Percentiles rank a stretch among this genome's conserved stretches.
These are phyloP conservation scores for Hymenoscyphus salicellus DNA, from an alignment of 2,329 filamentous ascomycete species.

Conservation along the genomic window DNA sequence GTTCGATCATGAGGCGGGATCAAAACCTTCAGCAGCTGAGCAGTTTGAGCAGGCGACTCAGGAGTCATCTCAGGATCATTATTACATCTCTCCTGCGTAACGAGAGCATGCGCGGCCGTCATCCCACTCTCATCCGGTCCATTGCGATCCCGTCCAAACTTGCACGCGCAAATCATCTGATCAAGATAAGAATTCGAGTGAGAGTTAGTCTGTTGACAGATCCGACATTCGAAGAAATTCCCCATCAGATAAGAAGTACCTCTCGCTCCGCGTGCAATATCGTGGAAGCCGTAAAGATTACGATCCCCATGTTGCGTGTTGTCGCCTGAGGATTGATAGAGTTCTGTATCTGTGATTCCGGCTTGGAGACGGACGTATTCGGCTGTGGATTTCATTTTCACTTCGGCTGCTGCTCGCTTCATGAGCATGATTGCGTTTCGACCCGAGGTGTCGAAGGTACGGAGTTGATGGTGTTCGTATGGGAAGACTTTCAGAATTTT, in stretches of 20 bases:
- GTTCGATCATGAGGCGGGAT: slow-evolving; percentile 18
- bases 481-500: slow-evolving; percentile 24
- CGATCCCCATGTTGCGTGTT: slow-evolving; percentile 1
- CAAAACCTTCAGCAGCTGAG: slow-evolving; percentile 20
- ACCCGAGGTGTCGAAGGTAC: slow-evolving; percentile 25
- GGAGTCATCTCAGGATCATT: slow-evolving; percentile 13
- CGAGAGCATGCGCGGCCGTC: slow-evolving; percentile 24
- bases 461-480: slow-evolving; percentile 23
- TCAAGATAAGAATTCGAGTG: slow-evolving; percentile 26
- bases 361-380: slow-evolving; percentile 22
- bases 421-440: slow-evolving; percentile 22
- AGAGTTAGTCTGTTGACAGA: slow-evolving; percentile 21
- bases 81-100: slow-evolving; percentile 20
- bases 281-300: slow-evolving; percentile 24
- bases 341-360: slow-evolving; percentile 22
- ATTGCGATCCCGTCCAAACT: slow-evolving; percentile 23
- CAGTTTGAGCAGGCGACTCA: slow-evolving; percentile 21
- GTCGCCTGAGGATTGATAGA: slow-evolving; percentile 15
- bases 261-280: slow-evolving; percentile 26
- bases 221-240: slow-evolving; percentile 21
- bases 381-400: slow-evolving; percentile 16
- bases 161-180: slow-evolving; percentile 25
- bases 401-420: slow-evolving; percentile 21
- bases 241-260: slow-evolving; percentile 17
- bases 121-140: slow-evolving; percentile 25